Conservation (phyloP, 768 basidiomycete genomes). For the Psilocybe cyanescens region DNA sequence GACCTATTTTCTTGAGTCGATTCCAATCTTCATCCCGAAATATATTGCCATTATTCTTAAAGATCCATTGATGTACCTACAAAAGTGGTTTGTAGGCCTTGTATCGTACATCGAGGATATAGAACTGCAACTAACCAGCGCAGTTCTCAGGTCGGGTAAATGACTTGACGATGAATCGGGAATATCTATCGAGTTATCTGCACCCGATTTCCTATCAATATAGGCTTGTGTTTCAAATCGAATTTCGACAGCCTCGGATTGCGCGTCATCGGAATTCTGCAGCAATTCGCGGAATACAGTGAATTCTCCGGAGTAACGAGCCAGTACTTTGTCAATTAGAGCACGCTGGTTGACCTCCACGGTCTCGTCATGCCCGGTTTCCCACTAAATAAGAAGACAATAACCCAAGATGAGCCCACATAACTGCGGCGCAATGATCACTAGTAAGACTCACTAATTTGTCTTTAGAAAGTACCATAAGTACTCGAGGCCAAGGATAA, state of each 20-base stretch:
- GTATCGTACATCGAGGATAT: background rate
- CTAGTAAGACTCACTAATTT: constrained; percentile 15
- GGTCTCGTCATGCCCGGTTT: constrained; percentile 71
- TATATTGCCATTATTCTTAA: constrained; percentile 84
- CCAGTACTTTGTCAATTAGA: constrained; percentile 96
- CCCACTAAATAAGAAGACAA: constrained; percentile 40
- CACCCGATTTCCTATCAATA: constrained; percentile 33
- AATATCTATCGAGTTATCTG: constrained; percentile 8
- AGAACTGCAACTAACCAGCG: constrained; percentile 44
- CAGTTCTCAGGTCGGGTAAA: constrained; percentile 69
- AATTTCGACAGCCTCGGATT: constrained; percentile 75
- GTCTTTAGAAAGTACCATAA: constrained; percentile 24
- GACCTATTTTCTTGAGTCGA: constrained; percentile 87
- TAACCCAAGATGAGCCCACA: background rate
- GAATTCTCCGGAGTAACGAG: constrained; percentile 94
- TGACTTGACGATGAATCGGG: background rate
- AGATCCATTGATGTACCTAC: constrained; percentile 81
- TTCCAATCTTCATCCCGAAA: constrained; percentile 91
- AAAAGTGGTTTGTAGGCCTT: background rate
- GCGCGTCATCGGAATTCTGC: constrained; percentile 96
- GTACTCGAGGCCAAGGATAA: too few relatives aligned
- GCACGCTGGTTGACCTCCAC: constrained; percentile 95
- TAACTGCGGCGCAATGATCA: background rate
- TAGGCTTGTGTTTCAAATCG: constrained; percentile 70
- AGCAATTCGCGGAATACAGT: constrained; percentile 85